A percentile compares a stretch with the other conserved stretches of the same genome.
Conservation (phyloP, 2,329 filamentous ascomycete genomes). For the Aureobasidium sp. region DNA sequence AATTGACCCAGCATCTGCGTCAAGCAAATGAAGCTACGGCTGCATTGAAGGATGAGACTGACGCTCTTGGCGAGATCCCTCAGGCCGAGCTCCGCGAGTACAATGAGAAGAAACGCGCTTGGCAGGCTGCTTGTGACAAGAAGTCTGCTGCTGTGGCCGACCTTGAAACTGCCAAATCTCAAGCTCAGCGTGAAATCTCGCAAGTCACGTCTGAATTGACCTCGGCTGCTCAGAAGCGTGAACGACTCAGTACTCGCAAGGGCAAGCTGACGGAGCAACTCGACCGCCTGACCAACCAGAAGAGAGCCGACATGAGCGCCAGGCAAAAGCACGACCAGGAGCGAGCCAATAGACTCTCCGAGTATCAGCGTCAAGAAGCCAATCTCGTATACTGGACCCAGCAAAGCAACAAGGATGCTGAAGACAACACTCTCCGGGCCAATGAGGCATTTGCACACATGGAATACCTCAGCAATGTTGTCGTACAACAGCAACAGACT, state of each 20-base stretch:
- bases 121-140: conserved; percentile 47
- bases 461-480: conserved; percentile 25
- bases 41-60: conserved; percentile 54
- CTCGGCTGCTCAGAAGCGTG: conserved; percentile 59
- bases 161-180: conserved; percentile 56
- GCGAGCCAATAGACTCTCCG: conserved; percentile 22
- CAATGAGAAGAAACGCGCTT: conserved; percentile 51
- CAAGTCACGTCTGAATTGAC: conserved; percentile 58
- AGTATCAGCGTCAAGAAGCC: conserved; percentile 34
- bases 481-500: conserved; percentile 21
- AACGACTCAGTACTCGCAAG: conserved; percentile 65
- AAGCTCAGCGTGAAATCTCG: conserved; percentile 57
- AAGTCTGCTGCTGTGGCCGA: conserved; percentile 47
- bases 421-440: conserved; percentile 34
- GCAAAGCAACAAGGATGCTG: conserved; percentile 31
- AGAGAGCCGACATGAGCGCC: conserved; percentile 44
- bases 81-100: conserved; percentile 54
- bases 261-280: conserved; percentile 67
- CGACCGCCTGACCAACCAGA: conserved; percentile 62
- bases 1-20: conserved; percentile 67
- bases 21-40: conserved; percentile 59
- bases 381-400: conserved; percentile 34
- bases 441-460: conserved; percentile 34
- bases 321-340: conserved; percentile 29
- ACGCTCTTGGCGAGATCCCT: conserved; percentile 57